These are phyloP conservation scores for Aspergillus ellipticus DNA, from an alignment of 495 filamentous ascomycete species.

Conservation along the genomic window DNA sequence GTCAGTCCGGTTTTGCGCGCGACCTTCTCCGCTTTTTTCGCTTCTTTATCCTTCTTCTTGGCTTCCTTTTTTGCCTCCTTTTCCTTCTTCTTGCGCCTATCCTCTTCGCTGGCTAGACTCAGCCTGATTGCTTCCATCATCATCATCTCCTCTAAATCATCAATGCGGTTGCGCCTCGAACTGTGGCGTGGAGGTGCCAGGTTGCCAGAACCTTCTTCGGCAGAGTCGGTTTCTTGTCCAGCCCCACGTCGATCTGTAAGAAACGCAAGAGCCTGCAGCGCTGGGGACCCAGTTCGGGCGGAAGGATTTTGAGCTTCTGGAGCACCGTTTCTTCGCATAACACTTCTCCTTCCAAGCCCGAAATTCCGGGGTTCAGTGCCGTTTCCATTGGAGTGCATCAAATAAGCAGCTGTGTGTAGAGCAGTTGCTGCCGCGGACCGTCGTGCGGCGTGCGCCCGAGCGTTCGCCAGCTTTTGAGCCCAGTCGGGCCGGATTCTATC, in stretches of 20 bases:
- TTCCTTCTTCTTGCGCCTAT: constrained; percentile 74
- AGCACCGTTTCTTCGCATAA: constrained; percentile 39
- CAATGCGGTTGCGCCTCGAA: constrained; percentile 64
- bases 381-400: constrained; percentile 65
- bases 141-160: constrained; percentile 97
- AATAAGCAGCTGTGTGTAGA: constrained; percentile 88
- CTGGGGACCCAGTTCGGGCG: constrained; percentile 41
- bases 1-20: constrained; percentile 53
- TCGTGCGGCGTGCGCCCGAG: constrained; percentile 76
- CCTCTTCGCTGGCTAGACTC: constrained; percentile 86
- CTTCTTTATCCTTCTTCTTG: constrained; percentile 79
- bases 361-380: constrained; percentile 46
- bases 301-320: constrained; percentile 25
- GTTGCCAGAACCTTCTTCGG: constrained; percentile 41
- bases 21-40: constrained; percentile 70
- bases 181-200: constrained; percentile 50
- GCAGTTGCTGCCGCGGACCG: constrained; percentile 92
- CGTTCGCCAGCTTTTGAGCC: constrained; percentile 82
- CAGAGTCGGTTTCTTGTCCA: constrained; percentile 32
- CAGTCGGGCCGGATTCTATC: constrained; percentile 92
- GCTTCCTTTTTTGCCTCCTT: constrained; percentile 76
- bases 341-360: constrained; percentile 45
- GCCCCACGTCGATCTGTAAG: constrained; percentile 44
- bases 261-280: constrained; percentile 48
- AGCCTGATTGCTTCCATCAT: constrained; percentile 93